Base-by-base conservation (phyloP, 1,284 basidiomycete genomes). In the Neolentinus lepideus region DNA sequence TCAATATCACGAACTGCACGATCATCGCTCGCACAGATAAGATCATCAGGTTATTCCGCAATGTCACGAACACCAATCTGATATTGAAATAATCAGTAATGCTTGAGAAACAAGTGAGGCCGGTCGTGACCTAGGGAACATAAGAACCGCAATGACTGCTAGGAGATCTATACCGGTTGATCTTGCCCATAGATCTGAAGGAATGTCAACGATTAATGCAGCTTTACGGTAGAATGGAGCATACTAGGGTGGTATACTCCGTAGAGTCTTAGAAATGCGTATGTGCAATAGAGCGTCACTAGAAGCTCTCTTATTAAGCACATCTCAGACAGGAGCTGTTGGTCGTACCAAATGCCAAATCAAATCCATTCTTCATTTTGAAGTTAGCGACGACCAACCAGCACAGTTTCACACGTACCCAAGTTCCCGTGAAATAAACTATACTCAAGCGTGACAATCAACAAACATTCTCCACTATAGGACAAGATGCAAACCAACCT, bases 21-120 rank as follows among this genome's bases (percentile, higher is more conserved):
- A 92, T 81, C 88, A 93, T 92, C 0, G 88, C 88, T 21, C 90
- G 81, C 31, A 92, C 71, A 8, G 88, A 85, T 12, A 89, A 73
- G 22, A 90, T 85, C 81, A 90, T 86, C 22, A 96, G 75, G 63
- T 93, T 96, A 66, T 94, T 84, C 62, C 87, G 86, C 19, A 96
- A 73, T 0, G 90, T 93, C 6, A 94, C 92, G 64, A 96, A 96
- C 2, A 90, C 92, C 45, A 92, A 68, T 53, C 89, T 90, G 12
- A 10, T n/a, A 12, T 4, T 6, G 12, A 8, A 38, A 26, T 53
- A 6, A 38, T 14, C 19, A 35, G 9, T 33, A 11, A 14, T 6
- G 14, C 8, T 8, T 21, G 27, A 53, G 14, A n/a, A n/a, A n/a
- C n/a, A n/a, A n/a, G n/a, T n/a, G n/a, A 33, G 9, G 19, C 3